These are phyloP conservation scores for Russula ochroleuca DNA, from an alignment of 768 basidiomycete species.

Conservation along the genomic window DNA sequence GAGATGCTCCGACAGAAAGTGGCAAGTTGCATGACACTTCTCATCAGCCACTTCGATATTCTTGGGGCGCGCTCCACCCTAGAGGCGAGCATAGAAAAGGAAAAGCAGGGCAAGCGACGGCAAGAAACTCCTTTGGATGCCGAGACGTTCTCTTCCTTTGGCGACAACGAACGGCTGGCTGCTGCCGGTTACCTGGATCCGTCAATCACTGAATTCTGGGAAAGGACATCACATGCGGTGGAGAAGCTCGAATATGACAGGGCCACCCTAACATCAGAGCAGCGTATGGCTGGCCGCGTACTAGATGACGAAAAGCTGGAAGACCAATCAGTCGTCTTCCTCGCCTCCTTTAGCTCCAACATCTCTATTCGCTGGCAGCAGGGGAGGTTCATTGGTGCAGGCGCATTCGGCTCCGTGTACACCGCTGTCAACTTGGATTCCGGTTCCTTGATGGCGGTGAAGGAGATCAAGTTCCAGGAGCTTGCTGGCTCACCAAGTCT, in stretches of 20 bases:
- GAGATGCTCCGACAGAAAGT: conserved; percentile 87
- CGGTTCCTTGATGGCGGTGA: conserved; percentile 96
- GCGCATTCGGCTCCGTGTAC: conserved; percentile 99
- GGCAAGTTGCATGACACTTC: conserved; percentile 92
- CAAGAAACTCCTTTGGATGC: conserved; percentile 42
- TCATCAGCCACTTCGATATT: conserved; percentile 97
- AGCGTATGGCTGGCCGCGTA: conserved; percentile 82
- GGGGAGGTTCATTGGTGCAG: conserved; percentile 96
- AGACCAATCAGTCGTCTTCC: conserved; percentile 88
- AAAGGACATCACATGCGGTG: conserved; percentile 57
- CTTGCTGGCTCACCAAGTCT: conserved; percentile 81
- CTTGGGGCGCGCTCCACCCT: conserved; percentile 86
- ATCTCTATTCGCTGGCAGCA: conserved; percentile 98
- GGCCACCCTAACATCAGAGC: conserved; percentile 56
- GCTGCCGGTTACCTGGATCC: conserved; percentile 52
- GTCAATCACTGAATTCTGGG: conserved; percentile 72
- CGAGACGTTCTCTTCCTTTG: conserved; percentile 39
- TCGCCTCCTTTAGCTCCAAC: conserved; percentile 93
- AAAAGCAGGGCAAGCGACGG: conserved; percentile 66
- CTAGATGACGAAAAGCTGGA: conserved; percentile 91
- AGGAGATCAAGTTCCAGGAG: conserved; percentile 97
- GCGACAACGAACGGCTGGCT: conserved; percentile 33
- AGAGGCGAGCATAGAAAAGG: conserved; percentile 88
- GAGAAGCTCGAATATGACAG: conserved; percentile 63
- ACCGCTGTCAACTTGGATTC: conserved; percentile 94